Conservation (phyloP, 768 basidiomycete genomes). For the Botryobasidium botryosum region DNA sequence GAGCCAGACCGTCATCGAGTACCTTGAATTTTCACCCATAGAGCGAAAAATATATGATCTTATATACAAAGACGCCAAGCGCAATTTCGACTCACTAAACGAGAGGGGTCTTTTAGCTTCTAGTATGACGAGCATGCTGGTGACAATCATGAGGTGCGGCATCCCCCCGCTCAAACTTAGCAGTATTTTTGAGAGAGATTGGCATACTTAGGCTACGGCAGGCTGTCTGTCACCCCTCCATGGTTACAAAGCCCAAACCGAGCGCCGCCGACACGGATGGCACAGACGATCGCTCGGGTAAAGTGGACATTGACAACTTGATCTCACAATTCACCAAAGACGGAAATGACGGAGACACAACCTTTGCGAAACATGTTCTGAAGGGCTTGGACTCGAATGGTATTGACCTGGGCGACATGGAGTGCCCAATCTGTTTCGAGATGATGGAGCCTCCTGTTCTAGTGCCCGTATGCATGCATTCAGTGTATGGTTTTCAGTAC, state of each 20-base stretch:
- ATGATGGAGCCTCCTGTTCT: constrained; percentile 53
- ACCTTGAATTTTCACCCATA: constrained; percentile 59
- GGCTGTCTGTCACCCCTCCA: constrained; percentile 78
- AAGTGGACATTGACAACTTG: constrained; percentile 38
- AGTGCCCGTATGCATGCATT: constrained; percentile 61
- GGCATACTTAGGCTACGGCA: constrained; percentile 48
- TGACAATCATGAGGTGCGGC: constrained; percentile 81
- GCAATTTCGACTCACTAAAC: constrained; percentile 60
- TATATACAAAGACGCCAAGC: constrained; percentile 63
- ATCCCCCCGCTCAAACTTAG: too few relatives aligned
- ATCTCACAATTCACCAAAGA: constrained; percentile 35
- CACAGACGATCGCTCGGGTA: constrained; percentile 8
- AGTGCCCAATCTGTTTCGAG: constrained; percentile 74
- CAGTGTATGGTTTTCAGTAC: constrained; percentile 33
- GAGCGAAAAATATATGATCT: constrained; percentile 84
- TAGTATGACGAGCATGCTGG: constrained; percentile 77
- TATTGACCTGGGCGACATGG: constrained; percentile 31
- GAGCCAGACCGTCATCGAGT: constrained; percentile 45
- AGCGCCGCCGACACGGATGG: constrained; percentile 25
- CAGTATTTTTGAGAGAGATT: too few relatives aligned
- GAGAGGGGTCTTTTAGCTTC: constrained; percentile 62
- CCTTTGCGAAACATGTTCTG: constrained; percentile 36
- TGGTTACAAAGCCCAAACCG: constrained; percentile 41
- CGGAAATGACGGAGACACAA: constrained; percentile 15
- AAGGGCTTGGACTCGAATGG: constrained; percentile 26